Conservation (phyloP, 345 rosid genomes). For the Populus deltoides region DNA sequence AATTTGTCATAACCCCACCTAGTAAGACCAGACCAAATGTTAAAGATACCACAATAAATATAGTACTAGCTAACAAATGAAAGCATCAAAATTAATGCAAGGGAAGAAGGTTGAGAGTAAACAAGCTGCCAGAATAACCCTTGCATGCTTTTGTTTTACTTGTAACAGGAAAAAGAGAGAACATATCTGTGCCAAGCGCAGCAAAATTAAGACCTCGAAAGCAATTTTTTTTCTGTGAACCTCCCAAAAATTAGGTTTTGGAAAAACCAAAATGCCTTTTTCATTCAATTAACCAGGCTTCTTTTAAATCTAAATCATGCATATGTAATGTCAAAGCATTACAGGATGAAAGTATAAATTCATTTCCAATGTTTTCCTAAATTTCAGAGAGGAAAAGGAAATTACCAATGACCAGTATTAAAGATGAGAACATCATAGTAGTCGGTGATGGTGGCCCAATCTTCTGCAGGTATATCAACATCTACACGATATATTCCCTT, state of each 20-base stretch:
- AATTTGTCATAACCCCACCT: conserved; percentile 98
- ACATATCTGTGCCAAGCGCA: no score
- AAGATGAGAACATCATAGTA: conserved; percentile 82
- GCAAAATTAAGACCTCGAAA: no score
- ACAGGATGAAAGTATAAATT: neutral
- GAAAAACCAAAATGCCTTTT: neutral
- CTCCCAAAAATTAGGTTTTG: no score
- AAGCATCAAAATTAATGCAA: neutral
- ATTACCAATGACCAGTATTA: conserved; percentile 95
- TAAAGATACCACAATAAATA: neutral
- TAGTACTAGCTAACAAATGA: neutral
- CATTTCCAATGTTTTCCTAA: no score
- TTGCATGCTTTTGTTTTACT: no score
- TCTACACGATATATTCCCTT: conserved; percentile 71
- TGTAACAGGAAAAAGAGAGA: no score
- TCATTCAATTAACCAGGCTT: neutral
- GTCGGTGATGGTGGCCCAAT: conserved; percentile 63
- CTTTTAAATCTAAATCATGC: no score
- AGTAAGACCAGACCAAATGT: neutral
- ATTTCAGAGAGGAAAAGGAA: conserved; percentile 1
- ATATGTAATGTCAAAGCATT: neutral
- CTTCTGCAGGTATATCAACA: conserved; percentile 83
- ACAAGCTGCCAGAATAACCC: no score
- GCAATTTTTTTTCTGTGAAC: neutral
- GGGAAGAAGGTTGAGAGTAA: no score